Evolutionary conservation across 768 basidiomycete genomes (phyloP), one percentile per base, ranked within the genome.

Genomic region (Leucosporidium scottii): DNA sequence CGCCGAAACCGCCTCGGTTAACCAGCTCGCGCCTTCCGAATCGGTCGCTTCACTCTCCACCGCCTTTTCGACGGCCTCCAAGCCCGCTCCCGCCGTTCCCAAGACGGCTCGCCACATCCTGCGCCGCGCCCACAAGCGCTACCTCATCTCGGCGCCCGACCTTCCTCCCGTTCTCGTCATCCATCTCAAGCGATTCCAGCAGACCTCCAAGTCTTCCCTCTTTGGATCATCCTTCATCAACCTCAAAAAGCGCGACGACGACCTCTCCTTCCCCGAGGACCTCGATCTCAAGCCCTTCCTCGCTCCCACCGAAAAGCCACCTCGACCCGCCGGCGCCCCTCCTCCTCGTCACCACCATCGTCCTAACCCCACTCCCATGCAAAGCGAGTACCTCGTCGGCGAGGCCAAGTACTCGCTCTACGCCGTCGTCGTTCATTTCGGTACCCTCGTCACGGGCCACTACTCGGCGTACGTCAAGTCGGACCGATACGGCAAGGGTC

Each of bases 131-230:
- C 92, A 91, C 80, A 98, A 98, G 79, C 89, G 93, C 18, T 98
- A 96, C 78, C 86, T 98, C 67, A 89, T 98, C 77, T 85, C 87
- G 21, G 83, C 82, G 0, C 86, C 89, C 2, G 76, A 78, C 50
- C 76, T 79, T 20, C 93, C 93, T 0, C 90, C 92, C 0, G 83
- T 96, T 39, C 84, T 97, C 65, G 89, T 93, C 60, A 84, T 97
- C 67, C 93, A 97, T 74, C 83, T 96, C 59, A 97, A 97, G 80
- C 84, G 93, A 56, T 98, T 98, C 79, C 91, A 94, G 78, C 92
- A 94, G 75, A 82, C 87, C 12, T 81, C 82, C 50, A 88, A 87
- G 79, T 73, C 74, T 10, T 62, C 67, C 47, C 67, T 76, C 51
- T 79, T 79, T 61, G 74, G 76, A 48, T 77, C 78, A 65, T 77